A percentile compares a stretch with the other conserved stretches of the same genome.
Conservation (phyloP, 306 rosid genomes). For the Arachis stenosperma region DNA sequence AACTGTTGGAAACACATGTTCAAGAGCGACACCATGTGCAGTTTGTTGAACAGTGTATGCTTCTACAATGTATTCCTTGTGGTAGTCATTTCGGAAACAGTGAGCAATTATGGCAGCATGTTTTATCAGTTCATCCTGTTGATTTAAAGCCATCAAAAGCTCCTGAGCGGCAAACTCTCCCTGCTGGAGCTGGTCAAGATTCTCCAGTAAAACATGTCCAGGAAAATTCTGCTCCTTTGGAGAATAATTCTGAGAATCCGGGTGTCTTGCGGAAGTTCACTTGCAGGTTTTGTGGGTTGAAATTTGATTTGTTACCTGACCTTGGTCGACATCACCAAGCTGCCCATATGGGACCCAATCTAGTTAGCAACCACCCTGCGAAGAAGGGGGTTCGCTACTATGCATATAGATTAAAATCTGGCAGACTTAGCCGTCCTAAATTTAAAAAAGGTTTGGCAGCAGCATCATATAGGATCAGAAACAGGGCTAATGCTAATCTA, state of each 20-base stretch:
- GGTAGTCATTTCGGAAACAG: slow-evolving; percentile 87
- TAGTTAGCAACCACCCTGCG: slow-evolving; percentile 63
- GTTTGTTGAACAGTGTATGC: slow-evolving; percentile 97
- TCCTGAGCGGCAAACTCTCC: slow-evolving; percentile 53
- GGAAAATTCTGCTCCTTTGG: slow-evolving; percentile 55
- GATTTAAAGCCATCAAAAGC: slow-evolving; percentile 69
- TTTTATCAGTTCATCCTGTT: slow-evolving; percentile 67
- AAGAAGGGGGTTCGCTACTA: slow-evolving; percentile 87
- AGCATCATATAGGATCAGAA: slow-evolving; percentile 80
- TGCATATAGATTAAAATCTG: slow-evolving; percentile 85
- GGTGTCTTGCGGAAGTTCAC: slow-evolving; percentile 66
- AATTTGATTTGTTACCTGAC: slow-evolving; percentile 96
- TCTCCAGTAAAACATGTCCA: slow-evolving; percentile 61
- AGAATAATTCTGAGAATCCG: slow-evolving; percentile 58
- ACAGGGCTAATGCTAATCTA: slow-evolving; percentile 71
- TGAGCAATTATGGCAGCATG: slow-evolving; percentile 91
- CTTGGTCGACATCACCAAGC: slow-evolving; percentile 99
- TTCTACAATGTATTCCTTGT: slow-evolving; percentile 96
- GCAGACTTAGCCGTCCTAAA: slow-evolving; percentile 90
- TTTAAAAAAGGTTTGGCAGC: slow-evolving; percentile 75
- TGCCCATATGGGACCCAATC: slow-evolving; percentile 91
- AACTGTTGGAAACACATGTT: slow-evolving; percentile 89
- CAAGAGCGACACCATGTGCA: slow-evolving; percentile 95
- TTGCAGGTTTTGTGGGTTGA: slow-evolving; percentile 96
- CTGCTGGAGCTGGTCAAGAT: slow-evolving; percentile 49